Percentiles rank a stretch among this genome's conserved stretches.
phyloP scores from a whole-genome alignment of 2,329 filamentous ascomycete genomes.

The Septoria petroselini region DNA sequence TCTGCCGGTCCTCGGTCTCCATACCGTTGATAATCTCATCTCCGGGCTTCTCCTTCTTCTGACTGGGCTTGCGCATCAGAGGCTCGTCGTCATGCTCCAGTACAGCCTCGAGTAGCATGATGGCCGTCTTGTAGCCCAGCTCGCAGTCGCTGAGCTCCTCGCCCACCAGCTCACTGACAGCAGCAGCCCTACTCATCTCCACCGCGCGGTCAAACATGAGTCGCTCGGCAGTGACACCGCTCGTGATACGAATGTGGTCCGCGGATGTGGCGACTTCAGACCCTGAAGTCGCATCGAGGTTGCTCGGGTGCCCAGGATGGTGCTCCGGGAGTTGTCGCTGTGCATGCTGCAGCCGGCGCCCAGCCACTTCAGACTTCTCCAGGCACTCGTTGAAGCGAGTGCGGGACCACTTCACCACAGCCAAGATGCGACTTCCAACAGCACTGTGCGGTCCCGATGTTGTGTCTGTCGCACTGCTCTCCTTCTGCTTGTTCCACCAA shows the following conservation, averaged over 20 bases:
- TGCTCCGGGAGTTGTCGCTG: constrained; percentile 79
- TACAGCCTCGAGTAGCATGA: constrained; percentile 91
- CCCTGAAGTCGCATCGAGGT: constrained; percentile 59
- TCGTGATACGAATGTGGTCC: constrained; percentile 78
- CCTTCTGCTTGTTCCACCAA: constrained; percentile 65
- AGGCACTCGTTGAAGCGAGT: constrained; percentile 93
- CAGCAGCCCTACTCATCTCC: constrained; percentile 92
- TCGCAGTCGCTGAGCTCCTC: constrained; percentile 85
- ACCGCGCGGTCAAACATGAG: constrained; percentile 96
- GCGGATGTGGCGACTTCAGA: constrained; percentile 60
- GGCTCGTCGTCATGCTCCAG: constrained; percentile 72
- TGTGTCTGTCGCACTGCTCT: constrained; percentile 47
- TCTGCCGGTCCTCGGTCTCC: constrained; percentile 68
- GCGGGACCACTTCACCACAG: constrained; percentile 92
- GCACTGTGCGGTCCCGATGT: constrained; percentile 23
- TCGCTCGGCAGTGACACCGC: constrained; percentile 90
- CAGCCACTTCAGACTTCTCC: constrained; percentile 94
- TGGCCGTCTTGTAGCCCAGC: constrained; percentile 87
- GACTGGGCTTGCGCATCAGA: constrained; percentile 46
- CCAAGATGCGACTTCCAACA: constrained; percentile 66
- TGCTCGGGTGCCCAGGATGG: constrained; percentile 81
- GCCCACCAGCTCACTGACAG: constrained; percentile 92
- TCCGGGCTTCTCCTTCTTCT: constrained; percentile 47
- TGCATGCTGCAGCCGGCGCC: constrained; percentile 78
- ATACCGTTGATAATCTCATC: constrained; percentile 52